Conservation (phyloP, 1,139 yeast species). For the Pichia sp. region DNA sequence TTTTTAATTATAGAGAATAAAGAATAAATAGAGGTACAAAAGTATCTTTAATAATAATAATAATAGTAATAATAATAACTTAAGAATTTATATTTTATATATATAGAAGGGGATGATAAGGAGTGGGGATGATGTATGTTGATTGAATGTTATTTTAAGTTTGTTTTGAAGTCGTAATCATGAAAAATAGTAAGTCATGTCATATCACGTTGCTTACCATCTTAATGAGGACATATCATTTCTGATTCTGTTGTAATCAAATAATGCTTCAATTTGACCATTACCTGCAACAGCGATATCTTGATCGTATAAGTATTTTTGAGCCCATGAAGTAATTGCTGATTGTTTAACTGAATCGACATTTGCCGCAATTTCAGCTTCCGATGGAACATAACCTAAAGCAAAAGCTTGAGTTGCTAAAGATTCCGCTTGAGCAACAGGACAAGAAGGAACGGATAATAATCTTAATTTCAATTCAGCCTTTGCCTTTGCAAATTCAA, state of each 20-base stretch:
- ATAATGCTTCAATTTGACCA: constrained; percentile 76
- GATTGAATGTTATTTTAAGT: neutral
- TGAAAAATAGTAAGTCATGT: neutral
- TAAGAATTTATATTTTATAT: constrained; percentile 1
- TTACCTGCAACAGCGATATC: constrained; percentile 77
- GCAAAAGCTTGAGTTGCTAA: constrained; percentile 57
- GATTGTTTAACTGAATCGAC: constrained; percentile 58
- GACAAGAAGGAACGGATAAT: constrained; percentile 39
- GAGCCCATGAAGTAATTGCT: constrained; percentile 68
- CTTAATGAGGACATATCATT: constrained; percentile 85
- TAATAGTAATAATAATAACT: neutral
- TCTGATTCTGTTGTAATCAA: constrained; percentile 81
- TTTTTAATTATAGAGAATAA: neutral
- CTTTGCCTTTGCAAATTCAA: constrained; percentile 75
- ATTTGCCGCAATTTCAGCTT: constrained; percentile 51
- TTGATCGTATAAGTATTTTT: constrained; percentile 70
- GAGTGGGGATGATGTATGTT: neutral
- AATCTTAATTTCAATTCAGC: constrained; percentile 58
- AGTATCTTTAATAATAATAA: neutral
- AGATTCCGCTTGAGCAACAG: constrained; percentile 47
- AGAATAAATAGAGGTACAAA: neutral
- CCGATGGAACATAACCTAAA: constrained; percentile 55
- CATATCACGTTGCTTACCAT: constrained; percentile 39
- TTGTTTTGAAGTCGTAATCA: neutral
- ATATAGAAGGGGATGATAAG: neutral